Evolutionary conservation across 768 basidiomycete species (phyloP).

Genomic region (Tephrocybe sp.): DNA sequence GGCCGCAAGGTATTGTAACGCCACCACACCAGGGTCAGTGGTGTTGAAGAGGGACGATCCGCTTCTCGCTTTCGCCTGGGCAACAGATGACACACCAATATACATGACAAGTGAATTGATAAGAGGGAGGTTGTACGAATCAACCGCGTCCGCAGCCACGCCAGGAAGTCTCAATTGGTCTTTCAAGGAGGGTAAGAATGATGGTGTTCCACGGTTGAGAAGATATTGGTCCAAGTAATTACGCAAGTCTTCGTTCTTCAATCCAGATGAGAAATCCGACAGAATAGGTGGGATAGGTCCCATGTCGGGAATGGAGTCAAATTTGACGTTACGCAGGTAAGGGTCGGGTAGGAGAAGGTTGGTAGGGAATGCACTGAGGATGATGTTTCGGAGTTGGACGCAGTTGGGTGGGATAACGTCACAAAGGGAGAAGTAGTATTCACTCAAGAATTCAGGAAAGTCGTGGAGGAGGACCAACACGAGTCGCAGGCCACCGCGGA

Average conservation of each 20-base stretch:
- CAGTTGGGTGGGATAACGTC: slow-evolving; percentile 91
- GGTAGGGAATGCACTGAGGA: slow-evolving; percentile 92
- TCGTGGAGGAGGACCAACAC: slow-evolving; percentile 96
- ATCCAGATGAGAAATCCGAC: slow-evolving; percentile 83
- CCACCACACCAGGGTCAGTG: slow-evolving; percentile 80
- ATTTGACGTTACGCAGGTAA: slow-evolving; percentile 68
- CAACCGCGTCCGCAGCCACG: slow-evolving; percentile 43
- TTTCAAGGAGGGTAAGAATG: slow-evolving; percentile 74
- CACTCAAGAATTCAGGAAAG: slow-evolving; percentile 97
- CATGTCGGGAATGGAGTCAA: slow-evolving; percentile 84
- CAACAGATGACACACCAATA: slow-evolving; percentile 89
- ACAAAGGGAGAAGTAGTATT: slow-evolving; percentile 94
- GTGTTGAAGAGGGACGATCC: slow-evolving; percentile 79
- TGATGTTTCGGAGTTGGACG: slow-evolving; percentile 94
- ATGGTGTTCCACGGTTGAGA: slow-evolving; percentile 66
- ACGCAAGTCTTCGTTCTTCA: slow-evolving; percentile 80
- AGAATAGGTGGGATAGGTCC: slow-evolving; percentile 88
- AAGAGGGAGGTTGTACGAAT: slow-evolving; percentile 82
- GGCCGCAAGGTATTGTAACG: slow-evolving; percentile 77
- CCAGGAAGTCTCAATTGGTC: slow-evolving; percentile 63
- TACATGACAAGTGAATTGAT: slow-evolving; percentile 96
- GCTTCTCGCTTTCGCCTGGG: slow-evolving; percentile 82
- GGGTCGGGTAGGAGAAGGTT: slow-evolving; percentile 82
- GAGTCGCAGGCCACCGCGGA: slow-evolving; percentile 85
- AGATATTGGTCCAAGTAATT: slow-evolving; percentile 82